phyloP scores from a whole-genome alignment of 164 flowering plant species.

The Dillenia turbinata region DNA sequence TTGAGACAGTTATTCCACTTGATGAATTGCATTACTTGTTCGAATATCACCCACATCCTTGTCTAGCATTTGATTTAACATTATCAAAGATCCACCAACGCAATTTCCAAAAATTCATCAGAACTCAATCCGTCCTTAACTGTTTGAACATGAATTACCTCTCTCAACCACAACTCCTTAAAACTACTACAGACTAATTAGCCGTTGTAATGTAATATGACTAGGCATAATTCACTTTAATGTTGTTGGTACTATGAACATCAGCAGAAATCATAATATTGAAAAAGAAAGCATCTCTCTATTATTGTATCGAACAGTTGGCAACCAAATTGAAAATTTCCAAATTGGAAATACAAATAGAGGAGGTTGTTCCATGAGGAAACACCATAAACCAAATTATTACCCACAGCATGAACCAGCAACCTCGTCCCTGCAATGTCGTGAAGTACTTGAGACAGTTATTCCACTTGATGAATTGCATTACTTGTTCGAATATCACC shows the following conservation, averaged over 20 bases:
- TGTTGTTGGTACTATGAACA: neutral
- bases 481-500: conserved; percentile 1
- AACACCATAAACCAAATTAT: conserved; percentile 9
- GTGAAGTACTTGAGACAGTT: too few relatives aligned
- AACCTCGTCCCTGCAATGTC: neutral
- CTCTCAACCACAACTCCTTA: neutral
- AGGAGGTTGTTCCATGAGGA: conserved; percentile 28
- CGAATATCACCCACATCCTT: conserved; percentile 3
- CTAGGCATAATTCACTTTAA: conserved; percentile 9
- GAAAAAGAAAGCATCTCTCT: conserved; percentile 18
- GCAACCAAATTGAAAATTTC: neutral
- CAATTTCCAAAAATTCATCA: conserved; percentile 26
- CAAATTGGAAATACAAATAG: conserved; percentile 10
- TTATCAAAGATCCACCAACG: conserved; percentile 18
- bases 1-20: too few relatives aligned
- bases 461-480: too few relatives aligned
- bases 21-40: too few relatives aligned
- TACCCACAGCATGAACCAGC: too few relatives aligned
- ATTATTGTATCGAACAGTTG: conserved; percentile 19
- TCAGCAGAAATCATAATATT: conserved; percentile 14
- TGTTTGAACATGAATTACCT: conserved; percentile 19
- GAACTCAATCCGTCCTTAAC: conserved; percentile 15
- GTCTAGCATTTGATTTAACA: conserved; percentile 17
- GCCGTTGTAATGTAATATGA: conserved; percentile 13
- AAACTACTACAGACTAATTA: conserved; percentile 8